Evolutionary conservation across 495 filamentous ascomycete genomes (phyloP), one percentile per base, ranked within the genome.

Genomic region (Daldinia childiae): DNA sequence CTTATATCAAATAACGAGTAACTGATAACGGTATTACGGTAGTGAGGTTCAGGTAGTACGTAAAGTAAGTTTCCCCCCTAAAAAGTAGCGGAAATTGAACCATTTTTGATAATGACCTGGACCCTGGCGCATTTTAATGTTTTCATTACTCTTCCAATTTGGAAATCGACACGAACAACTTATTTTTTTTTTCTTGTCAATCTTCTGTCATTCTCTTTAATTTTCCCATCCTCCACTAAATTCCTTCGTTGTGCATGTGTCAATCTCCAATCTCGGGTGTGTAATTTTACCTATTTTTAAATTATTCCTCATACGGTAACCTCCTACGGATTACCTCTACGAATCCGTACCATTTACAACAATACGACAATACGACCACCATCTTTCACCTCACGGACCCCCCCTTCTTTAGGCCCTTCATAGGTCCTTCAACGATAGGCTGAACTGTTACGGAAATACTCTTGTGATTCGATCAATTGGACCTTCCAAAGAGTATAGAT

Each of bases 121-220:
- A 52, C 27, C 68, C 66, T 51, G 60, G 66, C 64, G 62, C 61
- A 72, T 14, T 65, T 69, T 66, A 64, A 72, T 69, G 63, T 66
- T 66, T 66, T 64, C 64, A 68, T 74, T 74, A 43, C 62, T 57
- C 68, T 64, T 69, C 69, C 52, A 77, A 64, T 65, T 60, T 68
- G 56, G 63, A 66, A 62, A 64, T 61, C 72, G 52, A 67, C 62
- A 67, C 43, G 61, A 63, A 62, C 43, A 67, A 58, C 52, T 51
- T 51, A 54, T 70, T 60, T 74, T 64, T 59, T 59, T 62, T 59
- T 55, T 58, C 50, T 62, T 48, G 60, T 57, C 58, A 57, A 34
- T 57, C 1, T 41, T 58, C 62, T 59, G 62, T 50, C 64, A 69
- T 54, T 62, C 55, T 58, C 26, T 36, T 41, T 54, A 7, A 36